Evolutionary conservation across 306 rosid genomes (phyloP).

Genomic region (Adenanthera pavonina): DNA sequence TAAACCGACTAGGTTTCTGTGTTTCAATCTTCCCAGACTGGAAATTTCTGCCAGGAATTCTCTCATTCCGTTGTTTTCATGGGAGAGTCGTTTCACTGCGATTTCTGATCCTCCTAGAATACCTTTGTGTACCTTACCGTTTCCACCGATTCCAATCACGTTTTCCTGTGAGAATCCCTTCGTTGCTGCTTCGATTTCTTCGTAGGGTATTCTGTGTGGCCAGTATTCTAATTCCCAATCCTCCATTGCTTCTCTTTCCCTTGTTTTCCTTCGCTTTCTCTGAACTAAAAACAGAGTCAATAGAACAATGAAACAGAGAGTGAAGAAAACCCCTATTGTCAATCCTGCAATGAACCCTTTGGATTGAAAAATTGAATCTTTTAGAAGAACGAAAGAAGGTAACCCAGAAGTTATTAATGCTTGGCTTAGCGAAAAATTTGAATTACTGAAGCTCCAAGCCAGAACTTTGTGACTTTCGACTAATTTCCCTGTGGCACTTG

Average conservation of each 20-base stretch:
- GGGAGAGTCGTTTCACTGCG: conserved; percentile 83
- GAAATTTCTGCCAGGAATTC: conserved; percentile 86
- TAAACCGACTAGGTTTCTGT: conserved; percentile 70
- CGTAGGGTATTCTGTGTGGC: conserved; percentile 77
- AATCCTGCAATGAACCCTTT: conserved; percentile 67
- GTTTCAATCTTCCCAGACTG: conserved; percentile 85
- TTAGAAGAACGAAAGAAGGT: conserved; percentile 82
- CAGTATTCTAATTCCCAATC: conserved; percentile 96
- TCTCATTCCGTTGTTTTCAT: conserved; percentile 69
- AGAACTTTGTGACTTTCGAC: conserved; percentile 73
- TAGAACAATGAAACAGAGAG: conserved; percentile 41
- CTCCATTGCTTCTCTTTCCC: conserved; percentile 74
- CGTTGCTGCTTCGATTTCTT: conserved; percentile 70
- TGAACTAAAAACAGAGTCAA: conserved; percentile 50
- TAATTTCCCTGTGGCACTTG: conserved; percentile 76
- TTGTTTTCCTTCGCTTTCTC: conserved; percentile 44
- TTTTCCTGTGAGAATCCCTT: conserved; percentile 64
- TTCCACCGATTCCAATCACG: conserved; percentile 86
- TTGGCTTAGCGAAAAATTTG: conserved; percentile 63
- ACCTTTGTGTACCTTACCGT: conserved; percentile 84
- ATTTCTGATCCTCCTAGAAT: conserved; percentile 60
- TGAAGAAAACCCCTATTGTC: conserved; percentile 46
- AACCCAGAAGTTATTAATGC: conserved; percentile 60
- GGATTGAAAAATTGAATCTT: conserved; percentile 56
- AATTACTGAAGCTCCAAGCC: conserved; percentile 87